Conservation (phyloP, 495 filamentous ascomycete genomes). For the Lasiosphaeria miniovina region DNA sequence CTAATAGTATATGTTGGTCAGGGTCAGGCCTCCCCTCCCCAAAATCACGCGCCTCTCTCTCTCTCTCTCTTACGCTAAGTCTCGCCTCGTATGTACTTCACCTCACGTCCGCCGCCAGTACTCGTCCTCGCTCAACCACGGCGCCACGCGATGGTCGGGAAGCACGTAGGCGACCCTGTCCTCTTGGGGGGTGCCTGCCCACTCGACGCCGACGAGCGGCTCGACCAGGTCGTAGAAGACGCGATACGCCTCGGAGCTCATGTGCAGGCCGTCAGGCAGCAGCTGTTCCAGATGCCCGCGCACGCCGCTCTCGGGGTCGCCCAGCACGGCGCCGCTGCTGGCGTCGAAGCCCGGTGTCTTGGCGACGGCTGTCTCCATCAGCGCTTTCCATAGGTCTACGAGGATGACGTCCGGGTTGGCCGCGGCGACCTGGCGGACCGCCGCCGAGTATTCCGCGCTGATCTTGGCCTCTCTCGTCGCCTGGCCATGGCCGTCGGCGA, state of each 20-base stretch:
- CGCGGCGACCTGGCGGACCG: slow-evolving; percentile 60
- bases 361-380: slow-evolving; percentile 58
- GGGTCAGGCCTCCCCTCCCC: too few species aligned
- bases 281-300: slow-evolving; percentile 46
- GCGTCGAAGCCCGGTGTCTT: slow-evolving; percentile 40
- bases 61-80: too few species aligned
- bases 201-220: slow-evolving; percentile 39
- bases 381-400: slow-evolving; percentile 69
- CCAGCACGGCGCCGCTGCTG: slow-evolving; percentile 36
- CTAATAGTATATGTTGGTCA: too few species aligned
- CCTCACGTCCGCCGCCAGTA: too few species aligned
- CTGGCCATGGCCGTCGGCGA: slow-evolving; percentile 43
- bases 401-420: slow-evolving; percentile 59
- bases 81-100: too few species aligned
- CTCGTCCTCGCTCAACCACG: slow-evolving; percentile 32
- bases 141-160: slow-evolving; percentile 44
- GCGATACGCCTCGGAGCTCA: slow-evolving; percentile 49
- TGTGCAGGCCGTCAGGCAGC: slow-evolving; percentile 52
- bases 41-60: too few species aligned
- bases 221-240: slow-evolving; percentile 46
- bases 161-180: slow-evolving; percentile 32
- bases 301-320: slow-evolving; percentile 40
- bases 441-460: slow-evolving; percentile 70
- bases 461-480: slow-evolving; percentile 58
- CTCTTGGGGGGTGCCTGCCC: slow-evolving; percentile 28